These are phyloP conservation scores for Xylaria flabelliformis DNA, from an alignment of 495 filamentous ascomycete species.

Conservation along the genomic window DNA sequence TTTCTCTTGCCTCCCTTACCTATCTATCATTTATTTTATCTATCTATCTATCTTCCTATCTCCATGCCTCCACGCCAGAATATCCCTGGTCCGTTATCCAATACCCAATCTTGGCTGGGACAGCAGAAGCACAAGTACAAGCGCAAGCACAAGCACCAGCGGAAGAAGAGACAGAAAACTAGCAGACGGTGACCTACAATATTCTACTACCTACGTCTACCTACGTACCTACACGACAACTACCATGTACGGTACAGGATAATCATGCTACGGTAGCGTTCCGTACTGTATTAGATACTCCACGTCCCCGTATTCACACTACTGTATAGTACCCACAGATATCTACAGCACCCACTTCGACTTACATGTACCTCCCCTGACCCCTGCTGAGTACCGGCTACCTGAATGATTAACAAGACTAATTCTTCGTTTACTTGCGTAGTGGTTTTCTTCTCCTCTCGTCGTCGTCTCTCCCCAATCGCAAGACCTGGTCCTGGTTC, in stretches of 20 bases:
- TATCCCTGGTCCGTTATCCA: not conserved
- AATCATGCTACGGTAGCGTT: not conserved
- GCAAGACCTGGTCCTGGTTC: not conserved
- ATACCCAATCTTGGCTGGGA: not conserved
- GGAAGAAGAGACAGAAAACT: not conserved
- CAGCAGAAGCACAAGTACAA: not conserved
- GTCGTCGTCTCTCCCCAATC: not conserved
- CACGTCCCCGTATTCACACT: not conserved
- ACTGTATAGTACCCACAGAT: conserved; percentile 7
- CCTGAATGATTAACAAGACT: not conserved
- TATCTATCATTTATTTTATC: not conserved
- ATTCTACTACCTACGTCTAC: too few species aligned
- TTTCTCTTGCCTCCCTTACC: not conserved
- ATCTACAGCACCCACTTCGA: not conserved
- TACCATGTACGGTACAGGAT: not conserved
- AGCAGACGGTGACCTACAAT: conserved; percentile 6
- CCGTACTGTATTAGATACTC: conserved; percentile 3
- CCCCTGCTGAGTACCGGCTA: not conserved
- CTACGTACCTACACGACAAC: not conserved
- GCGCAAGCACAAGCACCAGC: not conserved
- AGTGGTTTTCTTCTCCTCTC: not conserved
- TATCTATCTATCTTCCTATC: not conserved
- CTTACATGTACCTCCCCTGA: not conserved
- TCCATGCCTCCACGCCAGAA: not conserved
- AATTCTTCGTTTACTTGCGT: not conserved